Evolutionary conservation across 1,284 basidiomycete genomes (phyloP).

Genomic region (Boletellus deceptivus): DNA sequence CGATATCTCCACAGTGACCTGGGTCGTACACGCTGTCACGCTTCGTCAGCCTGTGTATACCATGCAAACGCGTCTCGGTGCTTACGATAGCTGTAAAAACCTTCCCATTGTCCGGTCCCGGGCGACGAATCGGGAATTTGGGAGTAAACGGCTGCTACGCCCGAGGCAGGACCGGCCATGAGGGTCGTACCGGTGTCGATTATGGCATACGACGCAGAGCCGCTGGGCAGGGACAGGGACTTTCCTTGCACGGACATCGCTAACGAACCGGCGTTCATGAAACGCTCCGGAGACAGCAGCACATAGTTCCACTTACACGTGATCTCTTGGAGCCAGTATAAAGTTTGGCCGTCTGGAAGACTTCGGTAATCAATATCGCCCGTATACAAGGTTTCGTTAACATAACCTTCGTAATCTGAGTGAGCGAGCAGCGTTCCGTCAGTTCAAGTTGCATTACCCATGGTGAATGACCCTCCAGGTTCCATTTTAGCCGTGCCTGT

Average conservation of each 20-base stretch:
- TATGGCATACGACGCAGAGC: conserved; percentile 37
- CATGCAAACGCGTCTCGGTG: neutral
- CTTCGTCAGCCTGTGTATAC: neutral
- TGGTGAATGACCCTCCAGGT: conserved; percentile 51
- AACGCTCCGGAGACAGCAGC: neutral
- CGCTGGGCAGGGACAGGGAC: conserved; percentile 33
- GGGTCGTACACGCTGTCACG: conserved; percentile 39
- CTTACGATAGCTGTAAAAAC: conserved; percentile 49
- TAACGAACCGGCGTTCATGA: conserved; percentile 13
- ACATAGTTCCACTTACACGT: conserved; percentile 13
- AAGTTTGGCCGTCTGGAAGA: conserved; percentile 32
- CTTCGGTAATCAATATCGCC: conserved; percentile 45
- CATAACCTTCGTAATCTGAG: conserved; percentile 17
- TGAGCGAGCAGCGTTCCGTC: too few species aligned
- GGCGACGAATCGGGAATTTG: conserved; percentile 40
- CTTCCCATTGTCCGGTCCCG: conserved; percentile 38
- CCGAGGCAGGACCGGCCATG: conserved; percentile 44
- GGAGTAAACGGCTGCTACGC: conserved; percentile 43
- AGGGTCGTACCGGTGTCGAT: conserved; percentile 59
- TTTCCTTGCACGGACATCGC: conserved; percentile 45
- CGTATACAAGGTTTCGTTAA: conserved; percentile 44
- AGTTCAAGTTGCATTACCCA: conserved; percentile 41
- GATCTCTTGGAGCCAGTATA: conserved; percentile 44
- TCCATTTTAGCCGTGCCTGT: conserved; percentile 32
- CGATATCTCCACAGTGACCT: conserved; percentile 42